These are phyloP conservation scores for Pleurotus citrinopileatus DNA, from an alignment of 768 basidiomycete species.

Conservation along the genomic window DNA sequence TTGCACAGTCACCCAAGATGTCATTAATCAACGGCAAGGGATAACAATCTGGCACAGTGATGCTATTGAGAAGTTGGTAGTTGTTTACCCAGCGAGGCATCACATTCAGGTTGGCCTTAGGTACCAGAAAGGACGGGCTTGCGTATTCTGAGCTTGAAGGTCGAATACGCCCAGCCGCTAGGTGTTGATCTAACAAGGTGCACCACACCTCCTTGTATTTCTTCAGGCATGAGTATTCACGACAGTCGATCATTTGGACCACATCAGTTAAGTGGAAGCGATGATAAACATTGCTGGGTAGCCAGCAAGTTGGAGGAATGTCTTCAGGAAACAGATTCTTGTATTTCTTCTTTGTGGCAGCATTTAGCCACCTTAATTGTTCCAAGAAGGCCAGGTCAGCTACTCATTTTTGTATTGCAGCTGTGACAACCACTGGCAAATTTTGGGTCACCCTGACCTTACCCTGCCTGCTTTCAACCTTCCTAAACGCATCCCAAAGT, in stretches of 20 bases:
- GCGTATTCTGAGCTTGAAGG: conserved; percentile 22
- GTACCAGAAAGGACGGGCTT: conserved; percentile 30
- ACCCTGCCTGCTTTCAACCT: too few species aligned
- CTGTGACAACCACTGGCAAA: too few species aligned
- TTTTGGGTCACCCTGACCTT: too few species aligned
- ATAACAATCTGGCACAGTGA: conserved; percentile 19
- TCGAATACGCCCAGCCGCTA: conserved; percentile 23
- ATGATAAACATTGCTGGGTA: conserved; percentile 20
- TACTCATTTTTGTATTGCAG: background rate
- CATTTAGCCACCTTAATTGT: background rate
- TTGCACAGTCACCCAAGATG: conserved; percentile 29
- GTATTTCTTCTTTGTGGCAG: background rate
- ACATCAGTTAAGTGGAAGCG: conserved; percentile 20
- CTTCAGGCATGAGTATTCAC: conserved; percentile 23
- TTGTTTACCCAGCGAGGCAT: conserved; percentile 27
- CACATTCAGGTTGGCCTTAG: conserved; percentile 22
- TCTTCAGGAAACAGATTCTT: background rate
- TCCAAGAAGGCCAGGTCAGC: background rate
- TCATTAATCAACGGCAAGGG: conserved; percentile 25
- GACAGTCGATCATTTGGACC: conserved; percentile 12
- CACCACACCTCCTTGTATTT: conserved; percentile 29
- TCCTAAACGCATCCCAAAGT: too few species aligned
- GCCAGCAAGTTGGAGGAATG: conserved; percentile 17
- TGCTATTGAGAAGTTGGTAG: conserved; percentile 21
- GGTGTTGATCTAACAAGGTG: conserved; percentile 23